Percentiles rank a stretch among this genome's conserved stretches.
These are phyloP conservation scores for Ustilago shanxiensis DNA, from an alignment of 1,284 basidiomycete species.

Conservation along the genomic window DNA sequence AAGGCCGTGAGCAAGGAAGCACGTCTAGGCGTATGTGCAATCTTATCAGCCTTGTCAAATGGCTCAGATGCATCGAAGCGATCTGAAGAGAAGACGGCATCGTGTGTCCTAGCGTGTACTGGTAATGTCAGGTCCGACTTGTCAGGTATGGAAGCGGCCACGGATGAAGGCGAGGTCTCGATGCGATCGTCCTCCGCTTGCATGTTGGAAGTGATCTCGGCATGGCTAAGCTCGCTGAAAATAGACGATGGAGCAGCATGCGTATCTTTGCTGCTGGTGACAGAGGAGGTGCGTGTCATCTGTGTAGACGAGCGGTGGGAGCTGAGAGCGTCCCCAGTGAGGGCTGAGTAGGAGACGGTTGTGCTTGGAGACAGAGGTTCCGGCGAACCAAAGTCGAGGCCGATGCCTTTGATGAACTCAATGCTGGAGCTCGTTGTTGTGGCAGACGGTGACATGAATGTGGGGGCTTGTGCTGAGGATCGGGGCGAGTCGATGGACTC, in stretches of 20 bases:
- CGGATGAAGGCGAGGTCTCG: conserved; percentile 14
- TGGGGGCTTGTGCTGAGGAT: background rate
- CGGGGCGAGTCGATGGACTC: conserved; percentile 1
- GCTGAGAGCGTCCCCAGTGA: background rate
- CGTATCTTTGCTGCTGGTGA: background rate
- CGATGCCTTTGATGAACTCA: conserved; percentile 9
- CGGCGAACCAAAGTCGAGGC: conserved; percentile 3
- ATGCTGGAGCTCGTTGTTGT: background rate
- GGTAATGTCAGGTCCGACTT: background rate
- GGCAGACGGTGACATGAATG: background rate
- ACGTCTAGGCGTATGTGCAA: conserved; percentile 4
- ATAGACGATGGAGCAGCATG: background rate
- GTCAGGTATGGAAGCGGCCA: conserved; percentile 8
- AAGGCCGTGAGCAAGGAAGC: conserved; percentile 2
- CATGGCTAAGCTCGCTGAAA: background rate
- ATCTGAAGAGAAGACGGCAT: background rate
- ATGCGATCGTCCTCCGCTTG: background rate
- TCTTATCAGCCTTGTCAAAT: background rate
- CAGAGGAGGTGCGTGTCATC: background rate
- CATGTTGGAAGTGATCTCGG: background rate
- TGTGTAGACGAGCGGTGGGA: background rate
- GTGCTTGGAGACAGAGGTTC: background rate
- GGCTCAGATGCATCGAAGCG: background rate
- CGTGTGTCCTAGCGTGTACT: background rate
- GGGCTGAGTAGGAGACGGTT: background rate